These are phyloP conservation scores for Fusarium sp. DNA, from an alignment of 2,329 filamentous ascomycete genomes.

Conservation along the genomic window DNA sequence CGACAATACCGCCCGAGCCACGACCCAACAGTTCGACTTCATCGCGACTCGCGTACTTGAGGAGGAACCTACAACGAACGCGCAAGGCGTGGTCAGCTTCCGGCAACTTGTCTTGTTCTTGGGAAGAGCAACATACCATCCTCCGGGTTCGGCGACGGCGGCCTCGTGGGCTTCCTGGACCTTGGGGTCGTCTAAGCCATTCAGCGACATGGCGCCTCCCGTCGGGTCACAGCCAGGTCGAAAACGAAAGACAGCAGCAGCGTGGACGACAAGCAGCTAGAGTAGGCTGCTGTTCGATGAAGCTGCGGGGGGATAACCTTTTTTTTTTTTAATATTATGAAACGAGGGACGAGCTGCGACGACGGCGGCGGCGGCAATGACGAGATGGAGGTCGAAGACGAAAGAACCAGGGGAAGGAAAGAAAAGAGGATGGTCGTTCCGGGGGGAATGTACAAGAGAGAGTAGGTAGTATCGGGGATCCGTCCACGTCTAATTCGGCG, in stretches of 20 bases:
- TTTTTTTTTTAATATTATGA: not conserved
- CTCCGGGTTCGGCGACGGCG: constrained; percentile 84
- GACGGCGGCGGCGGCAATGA: not conserved
- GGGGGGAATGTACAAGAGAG: constrained; percentile 35
- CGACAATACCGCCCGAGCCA: constrained; percentile 85
- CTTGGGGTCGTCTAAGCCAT: constrained; percentile 86
- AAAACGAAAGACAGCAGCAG: constrained; percentile 2
- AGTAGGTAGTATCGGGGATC: constrained; percentile 16
- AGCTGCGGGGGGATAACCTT: constrained; percentile 9
- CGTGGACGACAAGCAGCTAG: constrained; percentile 4
- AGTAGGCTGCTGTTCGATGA: not conserved
- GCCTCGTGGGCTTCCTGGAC: constrained; percentile 88
- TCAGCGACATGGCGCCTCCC: constrained; percentile 82
- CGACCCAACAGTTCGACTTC: constrained; percentile 82
- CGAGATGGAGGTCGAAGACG: constrained; percentile 5
- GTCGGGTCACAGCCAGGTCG: constrained; percentile 23
- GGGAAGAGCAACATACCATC: constrained; percentile 77
- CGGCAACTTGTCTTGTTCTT: not conserved
- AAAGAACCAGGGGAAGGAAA: constrained; percentile 28
- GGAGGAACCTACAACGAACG: constrained; percentile 79
- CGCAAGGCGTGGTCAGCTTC: constrained; percentile 19
- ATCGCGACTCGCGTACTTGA: constrained; percentile 92
- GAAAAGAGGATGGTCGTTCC: constrained; percentile 31
- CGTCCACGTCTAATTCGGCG: constrained; percentile 38
- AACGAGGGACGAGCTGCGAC: constrained; percentile 23